These are phyloP conservation scores for Claviceps africana DNA, from an alignment of 2,329 filamentous ascomycete genomes.

Conservation along the genomic window DNA sequence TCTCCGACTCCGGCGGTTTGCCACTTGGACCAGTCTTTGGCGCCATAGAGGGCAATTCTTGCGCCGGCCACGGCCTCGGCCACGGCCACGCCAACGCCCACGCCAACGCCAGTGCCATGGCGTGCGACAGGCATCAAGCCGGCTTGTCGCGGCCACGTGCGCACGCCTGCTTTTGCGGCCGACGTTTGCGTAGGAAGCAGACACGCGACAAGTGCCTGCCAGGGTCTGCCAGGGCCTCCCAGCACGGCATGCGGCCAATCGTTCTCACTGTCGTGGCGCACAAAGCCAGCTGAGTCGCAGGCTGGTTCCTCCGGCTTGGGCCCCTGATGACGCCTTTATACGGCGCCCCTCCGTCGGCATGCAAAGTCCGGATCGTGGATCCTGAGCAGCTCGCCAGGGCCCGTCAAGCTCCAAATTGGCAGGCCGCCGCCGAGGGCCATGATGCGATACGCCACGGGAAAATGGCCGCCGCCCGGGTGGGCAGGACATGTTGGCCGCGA, in stretches of 20 bases:
- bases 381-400: too few relatives aligned
- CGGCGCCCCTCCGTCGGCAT: constrained; percentile 1
- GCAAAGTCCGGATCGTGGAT: background rate
- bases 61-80: background rate
- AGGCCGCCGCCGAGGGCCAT: background rate
- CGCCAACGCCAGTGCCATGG: background rate
- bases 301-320: background rate
- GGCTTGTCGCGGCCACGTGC: too few relatives aligned
- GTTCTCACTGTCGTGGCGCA: background rate
- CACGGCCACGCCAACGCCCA: background rate
- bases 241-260: background rate
- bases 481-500: background rate
- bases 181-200: background rate
- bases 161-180: background rate
- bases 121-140: too few relatives aligned
- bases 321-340: background rate
- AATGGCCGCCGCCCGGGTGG: background rate
- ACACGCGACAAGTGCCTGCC: background rate
- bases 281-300: background rate
- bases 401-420: background rate
- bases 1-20: constrained; percentile 2
- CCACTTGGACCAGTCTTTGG: background rate
- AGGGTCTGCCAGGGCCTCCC: background rate
- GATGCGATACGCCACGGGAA: background rate
- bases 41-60: constrained; percentile 3